phyloP scores from a whole-genome alignment of 2,329 filamentous ascomycete species.

The Fusarium nurragi region DNA sequence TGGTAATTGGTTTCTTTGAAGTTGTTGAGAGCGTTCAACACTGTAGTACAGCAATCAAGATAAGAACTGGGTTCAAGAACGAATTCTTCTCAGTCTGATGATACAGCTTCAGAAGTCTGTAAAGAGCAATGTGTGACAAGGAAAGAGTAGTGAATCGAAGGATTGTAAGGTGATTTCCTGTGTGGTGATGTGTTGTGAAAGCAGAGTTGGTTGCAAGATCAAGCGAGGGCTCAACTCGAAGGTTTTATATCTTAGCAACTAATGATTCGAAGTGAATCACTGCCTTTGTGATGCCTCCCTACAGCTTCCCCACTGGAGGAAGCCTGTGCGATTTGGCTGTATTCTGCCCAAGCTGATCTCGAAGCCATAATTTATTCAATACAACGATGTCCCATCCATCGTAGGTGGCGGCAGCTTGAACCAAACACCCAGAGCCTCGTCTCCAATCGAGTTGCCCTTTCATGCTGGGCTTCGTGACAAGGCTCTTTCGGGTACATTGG shows the following conservation, averaged over 20 bases:
- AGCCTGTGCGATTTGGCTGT: background rate
- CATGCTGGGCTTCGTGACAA: background rate
- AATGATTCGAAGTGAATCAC: conserved; percentile 28
- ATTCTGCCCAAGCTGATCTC: background rate
- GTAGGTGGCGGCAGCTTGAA: background rate
- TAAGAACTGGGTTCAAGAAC: background rate
- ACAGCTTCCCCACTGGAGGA: conserved; percentile 16
- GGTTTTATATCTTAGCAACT: conserved; percentile 24
- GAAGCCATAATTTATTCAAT: background rate
- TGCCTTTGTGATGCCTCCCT: background rate
- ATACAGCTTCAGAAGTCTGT: background rate
- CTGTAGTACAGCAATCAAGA: background rate
- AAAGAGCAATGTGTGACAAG: background rate
- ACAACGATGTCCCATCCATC: background rate
- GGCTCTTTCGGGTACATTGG: background rate
- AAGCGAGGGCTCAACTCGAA: background rate
- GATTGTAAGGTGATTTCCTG: background rate
- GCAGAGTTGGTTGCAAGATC: background rate
- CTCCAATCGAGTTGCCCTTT: background rate
- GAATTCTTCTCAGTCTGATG: background rate
- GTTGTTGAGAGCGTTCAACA: background rate
- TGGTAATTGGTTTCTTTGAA: background rate
- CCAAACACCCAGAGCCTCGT: background rate
- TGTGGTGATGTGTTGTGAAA: conserved; percentile 1
- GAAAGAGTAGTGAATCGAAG: background rate